Percentiles rank a stretch among this genome's conserved stretches.
These are phyloP conservation scores for Claviceps fusiformis DNA, from an alignment of 2,329 filamentous ascomycete species.

Conservation along the genomic window DNA sequence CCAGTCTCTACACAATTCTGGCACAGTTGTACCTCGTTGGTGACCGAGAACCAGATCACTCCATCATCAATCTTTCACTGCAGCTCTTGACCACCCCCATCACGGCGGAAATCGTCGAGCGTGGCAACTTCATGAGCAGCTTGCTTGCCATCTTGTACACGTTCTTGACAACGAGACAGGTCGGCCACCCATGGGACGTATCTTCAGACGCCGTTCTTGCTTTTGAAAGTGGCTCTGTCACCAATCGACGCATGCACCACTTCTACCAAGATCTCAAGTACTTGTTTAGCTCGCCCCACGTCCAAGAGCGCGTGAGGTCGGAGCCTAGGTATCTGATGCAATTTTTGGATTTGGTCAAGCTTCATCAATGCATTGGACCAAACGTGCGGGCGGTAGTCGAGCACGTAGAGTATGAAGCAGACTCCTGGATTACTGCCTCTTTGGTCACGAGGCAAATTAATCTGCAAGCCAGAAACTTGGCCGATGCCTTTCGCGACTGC, in stretches of 20 bases:
- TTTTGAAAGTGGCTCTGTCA: conserved; percentile 88
- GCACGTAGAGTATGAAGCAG: conserved; percentile 95
- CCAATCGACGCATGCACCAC: conserved; percentile 90
- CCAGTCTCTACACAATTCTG: conserved; percentile 83
- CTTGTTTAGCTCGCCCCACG: conserved; percentile 75
- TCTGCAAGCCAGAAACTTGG: conserved; percentile 73
- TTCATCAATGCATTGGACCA: conserved; percentile 94
- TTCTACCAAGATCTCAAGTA: conserved; percentile 94
- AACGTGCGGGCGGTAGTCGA: conserved; percentile 84
- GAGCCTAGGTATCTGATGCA: conserved; percentile 85
- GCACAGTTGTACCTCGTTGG: conserved; percentile 93
- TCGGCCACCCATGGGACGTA: conserved; percentile 84
- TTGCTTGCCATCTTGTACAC: conserved; percentile 95
- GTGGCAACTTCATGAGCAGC: conserved; percentile 90
- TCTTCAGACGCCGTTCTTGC: conserved; percentile 75
- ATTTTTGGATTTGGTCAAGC: conserved; percentile 87
- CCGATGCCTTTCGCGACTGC: conserved; percentile 67
- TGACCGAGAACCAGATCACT: conserved; percentile 92
- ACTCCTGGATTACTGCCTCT: conserved; percentile 94
- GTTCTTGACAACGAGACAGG: conserved; percentile 89
- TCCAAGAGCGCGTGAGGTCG: conserved; percentile 69
- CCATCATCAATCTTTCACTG: conserved; percentile 92
- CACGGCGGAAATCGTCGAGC: conserved; percentile 85
- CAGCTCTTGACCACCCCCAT: conserved; percentile 97
- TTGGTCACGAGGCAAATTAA: conserved; percentile 93